A percentile compares a stretch with the other conserved stretches of the same genome.
Conservation (phyloP, 2,329 filamentous ascomycete genomes). For the Exophiala sp. region DNA sequence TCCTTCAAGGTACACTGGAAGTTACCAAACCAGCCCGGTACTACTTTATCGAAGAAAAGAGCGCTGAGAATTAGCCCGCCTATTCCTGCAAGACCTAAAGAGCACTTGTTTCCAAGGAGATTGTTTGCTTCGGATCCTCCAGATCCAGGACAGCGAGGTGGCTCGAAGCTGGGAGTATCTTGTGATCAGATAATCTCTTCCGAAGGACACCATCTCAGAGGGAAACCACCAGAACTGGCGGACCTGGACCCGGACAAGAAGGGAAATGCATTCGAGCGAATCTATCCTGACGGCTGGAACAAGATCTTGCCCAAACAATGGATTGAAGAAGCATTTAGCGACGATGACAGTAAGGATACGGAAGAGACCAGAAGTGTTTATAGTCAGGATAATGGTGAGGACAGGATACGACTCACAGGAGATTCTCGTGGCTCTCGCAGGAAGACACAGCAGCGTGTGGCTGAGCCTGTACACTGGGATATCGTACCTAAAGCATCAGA, state of each 20-base stretch:
- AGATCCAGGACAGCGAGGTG: not conserved
- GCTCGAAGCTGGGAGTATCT: not conserved
- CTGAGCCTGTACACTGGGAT: not conserved
- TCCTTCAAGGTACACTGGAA: not conserved
- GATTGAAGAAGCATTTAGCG: conserved; percentile 17
- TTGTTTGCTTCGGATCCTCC: conserved; percentile 67
- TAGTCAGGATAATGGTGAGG: conserved; percentile 11
- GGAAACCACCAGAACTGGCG: not conserved
- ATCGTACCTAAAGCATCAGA: not conserved
- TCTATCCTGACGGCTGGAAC: conserved; percentile 15
- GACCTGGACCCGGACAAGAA: conserved; percentile 16
- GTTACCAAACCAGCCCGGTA: not conserved
- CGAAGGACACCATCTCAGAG: not conserved
- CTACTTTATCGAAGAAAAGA: not conserved
- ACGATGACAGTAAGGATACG: not conserved
- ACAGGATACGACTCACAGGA: not conserved
- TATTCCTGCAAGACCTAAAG: conserved; percentile 4
- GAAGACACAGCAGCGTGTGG: conserved; percentile 32
- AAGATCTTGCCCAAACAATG: conserved; percentile 18
- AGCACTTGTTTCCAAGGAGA: not conserved
- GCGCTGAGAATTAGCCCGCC: conserved; percentile 4
- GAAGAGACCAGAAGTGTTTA: conserved; percentile 12
- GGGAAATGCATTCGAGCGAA: conserved; percentile 7
- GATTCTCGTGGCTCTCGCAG: conserved; percentile 36
- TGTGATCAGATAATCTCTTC: not conserved